phyloP scores from a whole-genome alignment of 495 filamentous ascomycete genomes.

The Aeminium ludgeri region DNA sequence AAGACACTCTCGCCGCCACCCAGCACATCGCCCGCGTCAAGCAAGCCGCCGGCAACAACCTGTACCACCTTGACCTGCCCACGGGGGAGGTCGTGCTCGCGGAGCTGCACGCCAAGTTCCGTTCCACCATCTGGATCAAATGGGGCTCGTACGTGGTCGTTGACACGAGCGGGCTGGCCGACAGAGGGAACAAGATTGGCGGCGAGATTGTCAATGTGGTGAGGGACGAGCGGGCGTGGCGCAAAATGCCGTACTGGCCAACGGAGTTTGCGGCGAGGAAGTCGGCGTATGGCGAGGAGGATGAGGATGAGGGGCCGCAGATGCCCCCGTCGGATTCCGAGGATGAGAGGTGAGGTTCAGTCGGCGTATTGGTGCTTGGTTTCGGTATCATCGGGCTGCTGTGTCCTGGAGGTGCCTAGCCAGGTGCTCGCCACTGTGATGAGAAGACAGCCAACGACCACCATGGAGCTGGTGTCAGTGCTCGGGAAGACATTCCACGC shows the following conservation, averaged over 20 bases:
- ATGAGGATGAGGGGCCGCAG: slow-evolving; percentile 61
- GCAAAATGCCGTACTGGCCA: slow-evolving; percentile 84
- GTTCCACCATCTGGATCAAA: slow-evolving; percentile 79
- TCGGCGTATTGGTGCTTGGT: slow-evolving; percentile 2
- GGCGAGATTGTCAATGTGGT: slow-evolving; percentile 92
- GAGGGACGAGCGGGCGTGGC: slow-evolving; percentile 77
- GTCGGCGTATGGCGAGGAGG: slow-evolving; percentile 36
- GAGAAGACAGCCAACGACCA: slow-evolving; percentile 56
- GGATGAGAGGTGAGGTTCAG: slow-evolving; percentile 24
- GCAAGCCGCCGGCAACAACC: slow-evolving; percentile 72
- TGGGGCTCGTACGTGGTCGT: slow-evolving; percentile 74
- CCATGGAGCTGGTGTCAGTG: slow-evolving; percentile 56
- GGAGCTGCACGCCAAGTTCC: slow-evolving; percentile 67
- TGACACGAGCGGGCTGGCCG: slow-evolving; percentile 47
- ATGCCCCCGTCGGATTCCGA: slow-evolving; percentile 64
- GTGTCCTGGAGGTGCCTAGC: no score
- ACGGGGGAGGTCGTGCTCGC: slow-evolving; percentile 44
- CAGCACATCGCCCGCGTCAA: slow-evolving; percentile 60
- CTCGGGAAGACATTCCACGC: slow-evolving; percentile 97
- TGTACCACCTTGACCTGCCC: slow-evolving; percentile 57
- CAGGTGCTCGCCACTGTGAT: slow-evolving; percentile 46
- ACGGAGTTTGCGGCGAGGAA: slow-evolving; percentile 52
- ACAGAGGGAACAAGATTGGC: slow-evolving; percentile 58
- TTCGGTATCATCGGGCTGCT: neutral
- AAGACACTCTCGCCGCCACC: slow-evolving; percentile 40